Percentiles rank a stretch among this genome's conserved stretches.
These are phyloP conservation scores for Phaffia rhodozyma DNA, from an alignment of 1,284 basidiomycete species.

Conservation along the genomic window DNA sequence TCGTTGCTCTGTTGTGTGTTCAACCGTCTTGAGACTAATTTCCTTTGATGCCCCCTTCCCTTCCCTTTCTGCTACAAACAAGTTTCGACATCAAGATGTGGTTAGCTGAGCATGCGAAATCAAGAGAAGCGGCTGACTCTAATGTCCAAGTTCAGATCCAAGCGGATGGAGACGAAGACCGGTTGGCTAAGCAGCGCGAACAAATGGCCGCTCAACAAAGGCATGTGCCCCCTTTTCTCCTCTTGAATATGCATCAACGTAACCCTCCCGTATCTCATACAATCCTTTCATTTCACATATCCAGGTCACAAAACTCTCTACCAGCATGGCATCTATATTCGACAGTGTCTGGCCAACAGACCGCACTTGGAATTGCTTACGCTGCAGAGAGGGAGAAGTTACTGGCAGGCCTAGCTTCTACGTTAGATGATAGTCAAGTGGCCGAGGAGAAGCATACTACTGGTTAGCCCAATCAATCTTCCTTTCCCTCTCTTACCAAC, in stretches of 20 bases:
- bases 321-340: slow-evolving; percentile 90
- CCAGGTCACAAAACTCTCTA: slow-evolving; percentile 66
- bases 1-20: background rate
- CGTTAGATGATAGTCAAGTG: background rate
- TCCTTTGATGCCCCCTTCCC: background rate
- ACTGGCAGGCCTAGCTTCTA: background rate
- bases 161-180: slow-evolving; percentile 23
- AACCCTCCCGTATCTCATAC: background rate
- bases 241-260: background rate
- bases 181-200: slow-evolving; percentile 51
- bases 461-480: background rate
- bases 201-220: slow-evolving; percentile 61
- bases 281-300: slow-evolving; percentile 6
- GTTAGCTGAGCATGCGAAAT: slow-evolving; percentile 53
- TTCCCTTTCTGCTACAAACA: slow-evolving; percentile 30
- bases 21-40: background rate
- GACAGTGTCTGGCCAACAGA: slow-evolving; percentile 83
- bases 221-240: slow-evolving; percentile 22
- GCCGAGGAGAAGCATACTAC: slow-evolving; percentile 1
- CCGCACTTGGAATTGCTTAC: slow-evolving; percentile 53
- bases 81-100: slow-evolving; percentile 67
- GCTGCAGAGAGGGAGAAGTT: slow-evolving; percentile 4
- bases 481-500: background rate
- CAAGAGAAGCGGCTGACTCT: slow-evolving; percentile 37
- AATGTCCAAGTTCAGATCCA: slow-evolving; percentile 11